Evolutionary conservation across 768 basidiomycete species (phyloP).

Genomic region (Zangia roseola): DNA sequence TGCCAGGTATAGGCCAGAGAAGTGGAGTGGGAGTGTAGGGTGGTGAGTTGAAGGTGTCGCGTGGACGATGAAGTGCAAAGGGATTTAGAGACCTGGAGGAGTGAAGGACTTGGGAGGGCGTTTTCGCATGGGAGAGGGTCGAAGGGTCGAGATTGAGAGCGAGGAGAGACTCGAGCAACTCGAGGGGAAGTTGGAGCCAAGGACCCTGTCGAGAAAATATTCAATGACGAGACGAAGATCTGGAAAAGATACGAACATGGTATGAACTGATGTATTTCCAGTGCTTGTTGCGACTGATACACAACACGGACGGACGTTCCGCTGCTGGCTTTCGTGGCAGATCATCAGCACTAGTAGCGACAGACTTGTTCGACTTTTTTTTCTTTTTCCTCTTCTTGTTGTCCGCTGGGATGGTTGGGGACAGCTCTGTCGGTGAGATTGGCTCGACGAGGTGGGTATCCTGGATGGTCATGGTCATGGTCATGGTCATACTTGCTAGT

Average conservation of each 20-base stretch:
- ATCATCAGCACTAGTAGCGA: slow-evolving; percentile 21
- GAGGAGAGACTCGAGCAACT: slow-evolving; percentile 80
- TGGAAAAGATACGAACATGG: slow-evolving; percentile 56
- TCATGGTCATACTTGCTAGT: too few species aligned
- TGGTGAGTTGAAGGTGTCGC: slow-evolving; percentile 33
- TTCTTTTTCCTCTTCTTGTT: slow-evolving; percentile 74
- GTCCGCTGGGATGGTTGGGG: slow-evolving; percentile 25
- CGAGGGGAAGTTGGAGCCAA: slow-evolving; percentile 87
- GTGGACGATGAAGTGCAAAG: slow-evolving; percentile 24
- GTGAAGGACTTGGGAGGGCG: slow-evolving; percentile 38
- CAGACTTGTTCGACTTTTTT: slow-evolving; percentile 49
- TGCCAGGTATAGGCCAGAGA: slow-evolving; percentile 57
- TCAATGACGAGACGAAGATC: not conserved
- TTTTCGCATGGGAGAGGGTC: slow-evolving; percentile 50
- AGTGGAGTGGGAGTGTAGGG: slow-evolving; percentile 40
- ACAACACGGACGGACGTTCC: slow-evolving; percentile 62
- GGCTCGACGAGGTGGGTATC: not conserved
- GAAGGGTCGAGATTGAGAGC: slow-evolving; percentile 75
- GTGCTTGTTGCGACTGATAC: slow-evolving; percentile 91
- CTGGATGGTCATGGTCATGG: slow-evolving; percentile 9
- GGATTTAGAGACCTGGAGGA: slow-evolving; percentile 23
- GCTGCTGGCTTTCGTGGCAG: slow-evolving; percentile 32
- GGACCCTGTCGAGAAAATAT: slow-evolving; percentile 57
- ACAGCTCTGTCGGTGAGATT: slow-evolving; percentile 14
- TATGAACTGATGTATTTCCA: slow-evolving; percentile 93